Conservation (phyloP, 352 stramenopile genomes). For the Peronospora destructor region DNA sequence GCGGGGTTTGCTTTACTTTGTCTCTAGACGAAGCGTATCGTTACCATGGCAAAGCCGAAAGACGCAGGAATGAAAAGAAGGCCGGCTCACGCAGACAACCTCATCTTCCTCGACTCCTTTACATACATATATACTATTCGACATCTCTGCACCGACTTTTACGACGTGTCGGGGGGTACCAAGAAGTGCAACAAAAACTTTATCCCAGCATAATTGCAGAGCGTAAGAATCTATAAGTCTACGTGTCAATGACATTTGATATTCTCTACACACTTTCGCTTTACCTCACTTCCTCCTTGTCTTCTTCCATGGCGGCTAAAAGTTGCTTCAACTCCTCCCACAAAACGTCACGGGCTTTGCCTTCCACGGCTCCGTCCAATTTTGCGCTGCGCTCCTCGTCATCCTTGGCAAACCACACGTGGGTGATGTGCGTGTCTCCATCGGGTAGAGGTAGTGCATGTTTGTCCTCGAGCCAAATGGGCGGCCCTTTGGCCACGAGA, state of each 20-base stretch:
- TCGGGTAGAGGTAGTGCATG: conserved; percentile 84
- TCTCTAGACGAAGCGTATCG: too few relatives aligned
- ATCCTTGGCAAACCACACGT: conserved; percentile 87
- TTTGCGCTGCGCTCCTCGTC: conserved; percentile 80
- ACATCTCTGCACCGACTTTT: too few relatives aligned
- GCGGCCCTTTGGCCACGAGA: conserved; percentile 86
- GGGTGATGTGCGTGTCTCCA: conserved; percentile 84
- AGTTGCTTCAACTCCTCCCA: conserved; percentile 68
- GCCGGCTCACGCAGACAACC: too few relatives aligned
- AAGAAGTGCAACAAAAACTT: too few relatives aligned
- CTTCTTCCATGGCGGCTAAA: conserved; percentile 71
- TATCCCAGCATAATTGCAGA: neutral
- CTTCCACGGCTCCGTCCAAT: conserved; percentile 84
- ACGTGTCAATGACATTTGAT: neutral
- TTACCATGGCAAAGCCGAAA: too few relatives aligned
- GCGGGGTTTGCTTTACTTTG: too few relatives aligned
- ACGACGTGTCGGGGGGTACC: too few relatives aligned
- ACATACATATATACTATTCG: too few relatives aligned
- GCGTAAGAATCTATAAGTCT: neutral
- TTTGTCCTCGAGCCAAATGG: conserved; percentile 90
- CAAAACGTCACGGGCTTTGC: conserved; percentile 67
- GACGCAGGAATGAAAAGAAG: too few relatives aligned
- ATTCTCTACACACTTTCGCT: neutral
- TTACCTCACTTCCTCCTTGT: conserved; percentile 67
- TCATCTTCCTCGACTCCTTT: too few relatives aligned